phyloP scores from a whole-genome alignment of 2,329 filamentous ascomycete species.

The Verticillium zaregamsianum region DNA sequence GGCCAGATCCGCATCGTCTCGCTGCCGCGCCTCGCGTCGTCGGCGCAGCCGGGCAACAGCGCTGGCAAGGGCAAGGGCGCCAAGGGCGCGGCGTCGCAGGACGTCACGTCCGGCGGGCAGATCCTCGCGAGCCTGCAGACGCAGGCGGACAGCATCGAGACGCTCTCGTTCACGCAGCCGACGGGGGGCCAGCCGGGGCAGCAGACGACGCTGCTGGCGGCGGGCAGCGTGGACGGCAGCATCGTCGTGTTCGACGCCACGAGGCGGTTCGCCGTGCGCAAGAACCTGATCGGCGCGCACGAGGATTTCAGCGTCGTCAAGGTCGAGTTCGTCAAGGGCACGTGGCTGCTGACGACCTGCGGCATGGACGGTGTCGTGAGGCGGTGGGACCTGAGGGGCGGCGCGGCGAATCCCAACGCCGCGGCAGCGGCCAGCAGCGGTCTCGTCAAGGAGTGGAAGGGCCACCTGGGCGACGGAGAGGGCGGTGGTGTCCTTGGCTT shows the following conservation, averaged over 20 bases:
- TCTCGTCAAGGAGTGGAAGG: constrained; percentile 81
- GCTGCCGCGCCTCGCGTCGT: constrained; percentile 58
- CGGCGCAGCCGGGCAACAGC: constrained; percentile 17
- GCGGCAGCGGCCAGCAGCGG: constrained; percentile 58
- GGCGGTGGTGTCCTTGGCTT: constrained; percentile 88
- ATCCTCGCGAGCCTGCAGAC: constrained; percentile 82
- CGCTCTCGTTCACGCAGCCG: constrained; percentile 54
- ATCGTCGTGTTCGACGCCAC: constrained; percentile 86
- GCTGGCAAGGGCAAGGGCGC: constrained; percentile 23
- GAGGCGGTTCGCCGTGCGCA: constrained; percentile 80
- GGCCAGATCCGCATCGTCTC: constrained; percentile 83
- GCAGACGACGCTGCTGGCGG: constrained; percentile 48
- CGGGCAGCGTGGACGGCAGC: constrained; percentile 67
- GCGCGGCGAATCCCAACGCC: constrained; percentile 23
- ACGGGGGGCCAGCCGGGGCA: constrained; percentile 31
- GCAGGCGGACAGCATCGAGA: constrained; percentile 73
- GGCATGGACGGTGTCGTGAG: constrained; percentile 91
- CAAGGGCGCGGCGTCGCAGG: constrained; percentile 30
- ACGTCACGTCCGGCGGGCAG: constrained; percentile 39
- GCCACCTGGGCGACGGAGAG: constrained; percentile 79
- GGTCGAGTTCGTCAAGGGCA: constrained; percentile 72
- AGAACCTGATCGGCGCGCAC: constrained; percentile 78
- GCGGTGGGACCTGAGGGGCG: constrained; percentile 76
- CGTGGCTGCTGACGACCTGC: constrained; percentile 76
- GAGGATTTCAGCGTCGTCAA: constrained; percentile 89